These are phyloP conservation scores for Alectoria sarmentosa DNA, from an alignment of 495 filamentous ascomycete genomes.

Conservation along the genomic window DNA sequence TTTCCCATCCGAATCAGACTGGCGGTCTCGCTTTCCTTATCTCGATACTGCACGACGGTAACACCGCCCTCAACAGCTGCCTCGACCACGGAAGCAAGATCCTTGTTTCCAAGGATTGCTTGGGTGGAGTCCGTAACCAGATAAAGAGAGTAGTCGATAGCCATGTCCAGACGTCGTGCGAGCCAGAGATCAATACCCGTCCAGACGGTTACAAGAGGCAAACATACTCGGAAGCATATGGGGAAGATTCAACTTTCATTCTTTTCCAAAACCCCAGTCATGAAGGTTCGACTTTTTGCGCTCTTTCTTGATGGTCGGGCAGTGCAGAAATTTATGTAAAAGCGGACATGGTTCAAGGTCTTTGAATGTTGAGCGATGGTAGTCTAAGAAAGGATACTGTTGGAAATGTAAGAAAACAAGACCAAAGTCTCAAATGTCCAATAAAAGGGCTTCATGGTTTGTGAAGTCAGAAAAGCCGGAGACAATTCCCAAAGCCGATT, in stretches of 20 bases:
- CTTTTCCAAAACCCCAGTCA: background rate
- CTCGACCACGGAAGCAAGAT: conserved; percentile 69
- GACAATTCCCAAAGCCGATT: no score
- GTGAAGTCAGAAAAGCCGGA: background rate
- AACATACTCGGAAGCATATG: background rate
- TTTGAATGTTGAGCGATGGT: background rate
- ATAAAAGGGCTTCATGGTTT: background rate
- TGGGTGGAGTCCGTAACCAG: conserved; percentile 88
- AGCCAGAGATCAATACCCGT: background rate
- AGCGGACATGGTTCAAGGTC: background rate
- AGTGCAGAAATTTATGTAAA: background rate
- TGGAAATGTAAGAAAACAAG: background rate
- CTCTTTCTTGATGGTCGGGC: background rate
- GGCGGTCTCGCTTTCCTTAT: conserved; percentile 76
- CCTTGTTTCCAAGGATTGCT: conserved; percentile 61
- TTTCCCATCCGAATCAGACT: conserved; percentile 63
- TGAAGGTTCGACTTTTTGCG: background rate
- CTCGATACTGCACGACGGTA: conserved; percentile 82
- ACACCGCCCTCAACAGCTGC: conserved; percentile 74
- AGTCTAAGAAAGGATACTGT: background rate
- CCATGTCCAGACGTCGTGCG: conserved; percentile 16
- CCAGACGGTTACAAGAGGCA: background rate
- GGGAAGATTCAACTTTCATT: background rate
- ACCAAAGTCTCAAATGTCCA: background rate
- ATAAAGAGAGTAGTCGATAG: conserved; percentile 61